Base-by-base conservation (phyloP, 2,329 filamentous ascomycete species). In the Penicillium psychrosexuale region DNA sequence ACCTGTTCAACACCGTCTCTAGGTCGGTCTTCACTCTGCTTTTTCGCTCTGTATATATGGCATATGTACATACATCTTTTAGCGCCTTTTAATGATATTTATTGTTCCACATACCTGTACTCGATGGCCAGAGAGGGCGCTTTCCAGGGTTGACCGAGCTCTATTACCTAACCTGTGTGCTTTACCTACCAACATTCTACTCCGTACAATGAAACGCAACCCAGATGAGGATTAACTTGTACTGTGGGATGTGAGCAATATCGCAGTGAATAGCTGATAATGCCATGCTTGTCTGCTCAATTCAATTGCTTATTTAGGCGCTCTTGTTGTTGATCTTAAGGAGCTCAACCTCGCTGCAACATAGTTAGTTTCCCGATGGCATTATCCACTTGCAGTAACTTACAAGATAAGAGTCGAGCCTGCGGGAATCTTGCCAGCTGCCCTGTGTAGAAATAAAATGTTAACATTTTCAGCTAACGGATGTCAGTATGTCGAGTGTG, bases 391-490 rank as follows among this genome's bases (percentile, higher is more conserved):
- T 24, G 45, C 5, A 53, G 55, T 31, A 22, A 83, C 89, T 81
- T 82, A 93, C 90, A 94, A 94, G 77, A 94, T 82, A 59, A 95
- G 80, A 64, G 82, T 85, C 19, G 89, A 78, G 65, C 86, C 83
- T 43, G 86, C 77, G 57, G 90, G 90, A 58, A 95, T 94, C 68
- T 62, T 61, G 49, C 60, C 61, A 49, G 47, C 33, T 3, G 56
- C 50, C 51, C 61, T 64, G 33, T 37, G 27, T 30, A 30, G 19
- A 36, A 46, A 34, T 37, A 36, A 7, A 31, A 45, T 19, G 47
- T 63, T 55, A 62, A 53, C 4, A 7, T 8, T 12, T 28, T 33
- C 17, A 48, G 5, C 19, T 13, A 3, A 17, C 13, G 9, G 24
- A 22, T 51, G 31, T 27, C 19, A 15, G 24, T n/a, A 39, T 42